These are phyloP conservation scores for Castanea crenata DNA, from an alignment of 306 rosid genomes.

Conservation along the genomic window DNA sequence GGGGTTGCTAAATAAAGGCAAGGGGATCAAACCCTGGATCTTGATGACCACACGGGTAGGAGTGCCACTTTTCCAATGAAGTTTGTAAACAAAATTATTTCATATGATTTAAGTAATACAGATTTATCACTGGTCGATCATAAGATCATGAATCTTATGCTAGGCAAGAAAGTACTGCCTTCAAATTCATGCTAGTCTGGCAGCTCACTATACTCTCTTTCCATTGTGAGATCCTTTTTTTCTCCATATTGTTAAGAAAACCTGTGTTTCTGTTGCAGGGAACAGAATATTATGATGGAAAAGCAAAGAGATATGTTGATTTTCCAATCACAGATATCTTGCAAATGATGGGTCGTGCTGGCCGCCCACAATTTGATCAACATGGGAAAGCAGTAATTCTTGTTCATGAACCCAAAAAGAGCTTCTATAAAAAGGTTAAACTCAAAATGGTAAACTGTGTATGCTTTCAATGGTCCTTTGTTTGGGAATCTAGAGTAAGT, in stretches of 20 bases:
- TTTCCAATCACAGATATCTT: conserved; percentile 96
- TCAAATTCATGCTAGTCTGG: not conserved
- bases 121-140: not conserved
- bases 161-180: not conserved
- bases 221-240: not conserved
- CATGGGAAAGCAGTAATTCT: conserved; percentile 99
- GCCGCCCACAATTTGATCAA: conserved; percentile 97
- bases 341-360: conserved; percentile 99
- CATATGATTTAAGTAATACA: too few relatives aligned
- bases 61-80: too few relatives aligned
- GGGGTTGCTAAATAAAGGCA: too few relatives aligned
- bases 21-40: too few relatives aligned
- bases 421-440: conserved; percentile 91
- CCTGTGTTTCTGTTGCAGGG: conserved; percentile 55
- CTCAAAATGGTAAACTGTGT: conserved; percentile 19
- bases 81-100: too few relatives aligned
- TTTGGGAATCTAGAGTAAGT: conserved; percentile 24
- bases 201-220: not conserved
- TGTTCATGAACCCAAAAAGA: conserved; percentile 98
- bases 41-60: too few relatives aligned
- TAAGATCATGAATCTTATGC: not conserved
- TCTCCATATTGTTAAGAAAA: not conserved
- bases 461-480: conserved; percentile 7
- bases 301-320: conserved; percentile 87
- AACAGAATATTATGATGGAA: conserved; percentile 89